Evolutionary conservation across 768 basidiomycete species (phyloP), one percentile per base, ranked within the genome.

Genomic region (Auricularia cornea): DNA sequence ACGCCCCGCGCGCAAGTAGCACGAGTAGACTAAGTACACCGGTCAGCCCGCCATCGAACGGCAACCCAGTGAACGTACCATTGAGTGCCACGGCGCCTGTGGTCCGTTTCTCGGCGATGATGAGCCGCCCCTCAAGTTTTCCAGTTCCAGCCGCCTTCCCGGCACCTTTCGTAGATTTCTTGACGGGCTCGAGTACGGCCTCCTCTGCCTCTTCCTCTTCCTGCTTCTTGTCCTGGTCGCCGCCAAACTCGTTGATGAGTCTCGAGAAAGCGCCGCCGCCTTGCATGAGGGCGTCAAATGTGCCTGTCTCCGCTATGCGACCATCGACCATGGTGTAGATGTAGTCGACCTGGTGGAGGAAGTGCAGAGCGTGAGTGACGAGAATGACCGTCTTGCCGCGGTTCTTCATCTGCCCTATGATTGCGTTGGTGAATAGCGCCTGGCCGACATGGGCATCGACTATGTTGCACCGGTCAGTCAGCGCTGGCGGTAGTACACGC

Each of bases 401-500:
- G 35, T 68, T 69, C 26, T 77, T 74, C 1, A 84, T 78, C 0
- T 74, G 74, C 14, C 77, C 77, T 11, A 84, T 66, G 68, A 90
- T 85, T n/a, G 85, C 87, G 61, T 83, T 79, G 52, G 83, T 77
- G 71, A 91, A 89, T 1, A 91, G 77, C 10, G 83, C 77, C 68
- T 84, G 83, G 1, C 87, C 88, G 59, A 91, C 89, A 67, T 91
- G 88, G 1, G 88, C 87, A 68, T 90, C 88, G 60, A 90, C 85
- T 84, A 56, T 38, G 65, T n/a, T n/a, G n/a, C n/a, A n/a, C n/a
- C n/a, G n/a, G n/a, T n/a, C n/a, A n/a, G n/a, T n/a, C n/a, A n/a
- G n/a, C n/a, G n/a, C n/a, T 38, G 35, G 16, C 72, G 61, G 72
- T 66, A 1, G 71, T 62, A 67, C 69, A n/a, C 26, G 32, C 44